Base-by-base conservation (phyloP, 257 asterid species). In the Solanum pennellii region DNA sequence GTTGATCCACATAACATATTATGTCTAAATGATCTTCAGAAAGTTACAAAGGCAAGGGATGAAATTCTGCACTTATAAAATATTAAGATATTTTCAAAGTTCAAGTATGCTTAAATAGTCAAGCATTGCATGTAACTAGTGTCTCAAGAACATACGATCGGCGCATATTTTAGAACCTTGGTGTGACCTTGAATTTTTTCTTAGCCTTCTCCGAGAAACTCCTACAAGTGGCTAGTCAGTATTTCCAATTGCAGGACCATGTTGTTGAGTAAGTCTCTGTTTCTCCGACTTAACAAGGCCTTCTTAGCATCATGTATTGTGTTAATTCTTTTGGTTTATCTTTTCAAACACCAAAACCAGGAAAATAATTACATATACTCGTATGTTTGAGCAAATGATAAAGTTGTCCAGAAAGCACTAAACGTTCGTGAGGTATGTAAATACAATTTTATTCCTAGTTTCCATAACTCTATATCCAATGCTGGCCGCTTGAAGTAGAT, bases 321-420 rank as follows among this genome's bases (percentile, higher is more conserved):
- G 47, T 42, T 42, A 42, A 42, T 42, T 42, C 4, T 42, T 29
- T 33, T 14, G 6, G 45, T 33, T 3, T 72, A 72, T 35, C 25
- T 2, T 18, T 18, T 35, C 35, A 15, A 35, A 33, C 27, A 15
- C 80, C 3, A 72, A 72, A 72, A 72, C 87, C 91, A 92, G 96
- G 11, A 20, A 72, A 15, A 86, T 5, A 16, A 86, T 59, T 92
- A 83, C 31, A 68, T 27, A 52, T 60, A 71, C 62, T 86, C 92
- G 27, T 60, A 87, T 56, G 29, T 84, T 20, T 93, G 96, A 13
- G 47, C 13, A 10, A 42, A 42, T 2, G 47, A 42, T 42, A 10
- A 42, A 42, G 47, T 3, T 42, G 13, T 10, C 47, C 4, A 42
- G 4, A 42, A 42, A 42, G 47, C 13, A 42, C 13, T 42, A 3